Percentiles rank a stretch among this genome's conserved stretches.
Conservation (phyloP, 1,284 basidiomycete species). For the Pisolithus thermaeus region DNA sequence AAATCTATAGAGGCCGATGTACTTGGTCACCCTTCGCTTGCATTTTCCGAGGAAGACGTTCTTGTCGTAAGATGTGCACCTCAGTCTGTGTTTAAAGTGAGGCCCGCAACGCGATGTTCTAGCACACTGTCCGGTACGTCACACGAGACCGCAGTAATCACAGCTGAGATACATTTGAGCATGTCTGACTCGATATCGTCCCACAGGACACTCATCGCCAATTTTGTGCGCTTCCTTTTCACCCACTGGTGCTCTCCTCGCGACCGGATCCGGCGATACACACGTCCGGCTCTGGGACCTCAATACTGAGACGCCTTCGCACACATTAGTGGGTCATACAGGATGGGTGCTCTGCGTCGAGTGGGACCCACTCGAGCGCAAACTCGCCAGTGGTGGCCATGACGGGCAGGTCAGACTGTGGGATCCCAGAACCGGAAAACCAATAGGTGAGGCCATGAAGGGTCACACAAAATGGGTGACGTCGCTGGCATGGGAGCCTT, state of each 20-base stretch:
- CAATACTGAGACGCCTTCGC: constrained; percentile 87
- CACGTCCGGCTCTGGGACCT: constrained; percentile 94
- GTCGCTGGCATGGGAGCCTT: constrained; percentile 94
- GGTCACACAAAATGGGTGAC: constrained; percentile 98
- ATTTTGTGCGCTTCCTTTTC: constrained; percentile 96
- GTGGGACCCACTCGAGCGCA: constrained; percentile 91
- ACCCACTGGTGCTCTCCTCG: constrained; percentile 85
- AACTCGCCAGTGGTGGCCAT: constrained; percentile 87
- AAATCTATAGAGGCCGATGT: constrained; percentile 80
- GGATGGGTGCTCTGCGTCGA: constrained; percentile 97
- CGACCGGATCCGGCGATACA: constrained; percentile 94
- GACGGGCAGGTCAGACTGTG: constrained; percentile 87
- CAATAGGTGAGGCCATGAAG: constrained; percentile 78
- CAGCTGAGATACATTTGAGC: constrained; percentile 1
- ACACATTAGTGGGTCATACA: constrained; percentile 83
- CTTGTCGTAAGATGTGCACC: constrained; percentile 87
- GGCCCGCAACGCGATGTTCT: constrained; percentile 90
- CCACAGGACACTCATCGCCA: constrained; percentile 80
- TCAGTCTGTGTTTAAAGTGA: constrained; percentile 92
- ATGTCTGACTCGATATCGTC: constrained; percentile 6
- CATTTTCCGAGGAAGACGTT: constrained; percentile 82
- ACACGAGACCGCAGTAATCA: constrained; percentile 4
- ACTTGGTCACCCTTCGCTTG: constrained; percentile 60
- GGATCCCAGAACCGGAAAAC: constrained; percentile 86
- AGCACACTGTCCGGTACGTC: constrained; percentile 78